Evolutionary conservation across 2,329 filamentous ascomycete species (phyloP).

Genomic region (Botrytis byssoidea): DNA sequence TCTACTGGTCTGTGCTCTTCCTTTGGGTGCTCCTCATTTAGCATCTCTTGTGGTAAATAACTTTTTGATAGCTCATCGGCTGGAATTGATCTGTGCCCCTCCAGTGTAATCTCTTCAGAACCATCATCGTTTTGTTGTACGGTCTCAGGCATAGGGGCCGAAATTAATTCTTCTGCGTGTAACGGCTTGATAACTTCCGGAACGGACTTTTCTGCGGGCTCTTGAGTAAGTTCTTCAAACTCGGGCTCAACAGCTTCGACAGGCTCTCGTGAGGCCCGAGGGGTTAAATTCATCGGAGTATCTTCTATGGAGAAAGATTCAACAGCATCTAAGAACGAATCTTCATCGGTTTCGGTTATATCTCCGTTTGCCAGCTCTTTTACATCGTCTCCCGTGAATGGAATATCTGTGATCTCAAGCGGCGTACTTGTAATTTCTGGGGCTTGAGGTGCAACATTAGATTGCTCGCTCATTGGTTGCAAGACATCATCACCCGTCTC

Average conservation of each 20-base stretch:
- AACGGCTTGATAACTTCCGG: background rate
- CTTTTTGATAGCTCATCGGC: slow-evolving; percentile 1
- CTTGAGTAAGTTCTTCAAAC: background rate
- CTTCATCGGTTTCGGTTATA: background rate
- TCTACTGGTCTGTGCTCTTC: slow-evolving; percentile 21
- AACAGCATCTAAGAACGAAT: background rate
- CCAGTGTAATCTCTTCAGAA: background rate
- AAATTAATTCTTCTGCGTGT: background rate
- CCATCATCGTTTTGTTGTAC: background rate
- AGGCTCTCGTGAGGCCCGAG: background rate
- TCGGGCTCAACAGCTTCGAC: background rate
- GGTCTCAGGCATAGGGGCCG: background rate
- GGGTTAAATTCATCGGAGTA: background rate
- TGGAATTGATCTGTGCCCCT: background rate
- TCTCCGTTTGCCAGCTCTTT: background rate
- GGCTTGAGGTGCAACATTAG: background rate
- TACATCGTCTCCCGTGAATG: background rate
- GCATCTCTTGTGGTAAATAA: background rate
- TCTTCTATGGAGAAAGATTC: slow-evolving; percentile 4
- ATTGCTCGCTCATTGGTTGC: background rate
- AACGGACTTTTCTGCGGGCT: background rate
- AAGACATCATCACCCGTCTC: background rate
- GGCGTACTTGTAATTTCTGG: background rate
- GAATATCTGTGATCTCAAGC: background rate
- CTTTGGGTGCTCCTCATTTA: slow-evolving; percentile 12